Evolutionary conservation across 73 alveolate genomes (phyloP), one percentile per base, ranked within the genome.

Genomic region (Paramecium pentaurelia): DNA sequence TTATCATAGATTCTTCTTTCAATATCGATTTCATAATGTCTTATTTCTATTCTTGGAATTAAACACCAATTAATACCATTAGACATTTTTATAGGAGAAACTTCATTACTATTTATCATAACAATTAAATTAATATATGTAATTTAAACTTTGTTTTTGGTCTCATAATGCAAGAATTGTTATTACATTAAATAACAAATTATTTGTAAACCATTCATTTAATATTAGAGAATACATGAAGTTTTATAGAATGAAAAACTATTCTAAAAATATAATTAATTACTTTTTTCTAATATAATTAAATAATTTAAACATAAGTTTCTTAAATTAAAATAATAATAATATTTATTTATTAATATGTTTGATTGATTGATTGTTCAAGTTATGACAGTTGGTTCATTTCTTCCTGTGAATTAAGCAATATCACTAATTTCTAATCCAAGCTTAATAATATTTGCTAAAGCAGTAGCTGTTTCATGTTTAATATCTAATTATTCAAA

Each of bases 311-410:
- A 42, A 4, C 1, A 42, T 4, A 42, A 7, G 9, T 8, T 42
- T 42, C 14, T 6, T 42, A 8, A 4, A 7, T 4, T 10, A 42
- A 42, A 8, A 8, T 8, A 42, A 42, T 42, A 11, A 11, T 11
- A 11, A 47, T 47, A 18, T 54, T 54, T 18, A 4, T 54, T 54
- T 54, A 18, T 4, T 68, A 2, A 36, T 64, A 34, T 60, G 71
- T 38, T 22, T 87, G 16, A 40, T 18, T 60, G 71, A 38, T 22
- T 87, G 16, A 40, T 18, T 34, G 34, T 40, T 89, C 94, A 89
- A 28, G 99, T 98, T 49, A 98, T 98, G 28, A 98, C 99, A 51
- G 99, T 97, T 37, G 99, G 99, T 36, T 96, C 97, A 60, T 95
- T 88, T 96, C 99, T 98, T 75, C 99, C 99, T 18, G 98, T 93